phyloP scores from a whole-genome alignment of 169 alveolate genomes.

The Theileria annulata region DNA sequence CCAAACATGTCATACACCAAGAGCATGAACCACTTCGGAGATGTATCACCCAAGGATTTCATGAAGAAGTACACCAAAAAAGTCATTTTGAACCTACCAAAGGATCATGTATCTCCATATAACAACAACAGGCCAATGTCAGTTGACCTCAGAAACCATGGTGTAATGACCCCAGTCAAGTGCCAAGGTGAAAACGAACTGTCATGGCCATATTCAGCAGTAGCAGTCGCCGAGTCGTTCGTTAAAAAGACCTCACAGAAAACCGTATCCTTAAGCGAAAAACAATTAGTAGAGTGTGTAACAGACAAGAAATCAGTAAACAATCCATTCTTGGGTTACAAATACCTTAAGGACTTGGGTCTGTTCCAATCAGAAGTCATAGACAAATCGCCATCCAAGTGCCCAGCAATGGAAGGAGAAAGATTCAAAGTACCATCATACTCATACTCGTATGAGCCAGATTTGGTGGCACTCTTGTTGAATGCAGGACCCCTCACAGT shows the following conservation, averaged over 20 bases:
- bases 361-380: conserved; percentile 50
- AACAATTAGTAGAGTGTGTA: conserved; percentile 85
- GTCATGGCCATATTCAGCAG: conserved; percentile 86
- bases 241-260: conserved; percentile 54
- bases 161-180: conserved; percentile 78
- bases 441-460: conserved; percentile 41
- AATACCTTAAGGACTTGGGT: conserved; percentile 68
- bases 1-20: conserved; percentile 27
- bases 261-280: conserved; percentile 77
- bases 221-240: conserved; percentile 78
- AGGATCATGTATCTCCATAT: conserved; percentile 16
- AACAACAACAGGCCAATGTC: conserved; percentile 15
- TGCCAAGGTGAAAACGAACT: conserved; percentile 81
- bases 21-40: conserved; percentile 65
- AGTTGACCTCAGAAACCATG: conserved; percentile 72
- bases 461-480: conserved; percentile 66
- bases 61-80: background rate
- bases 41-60: conserved; percentile 61
- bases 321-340: conserved; percentile 72
- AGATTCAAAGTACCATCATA: conserved; percentile 24
- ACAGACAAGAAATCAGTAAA: conserved; percentile 78
- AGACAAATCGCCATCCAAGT: conserved; percentile 36
- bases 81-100: conserved; percentile 1
- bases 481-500: conserved; percentile 84
- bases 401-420: conserved; percentile 17